Base-by-base conservation (phyloP, 768 basidiomycete genomes). In the Amanita fuliginea region DNA sequence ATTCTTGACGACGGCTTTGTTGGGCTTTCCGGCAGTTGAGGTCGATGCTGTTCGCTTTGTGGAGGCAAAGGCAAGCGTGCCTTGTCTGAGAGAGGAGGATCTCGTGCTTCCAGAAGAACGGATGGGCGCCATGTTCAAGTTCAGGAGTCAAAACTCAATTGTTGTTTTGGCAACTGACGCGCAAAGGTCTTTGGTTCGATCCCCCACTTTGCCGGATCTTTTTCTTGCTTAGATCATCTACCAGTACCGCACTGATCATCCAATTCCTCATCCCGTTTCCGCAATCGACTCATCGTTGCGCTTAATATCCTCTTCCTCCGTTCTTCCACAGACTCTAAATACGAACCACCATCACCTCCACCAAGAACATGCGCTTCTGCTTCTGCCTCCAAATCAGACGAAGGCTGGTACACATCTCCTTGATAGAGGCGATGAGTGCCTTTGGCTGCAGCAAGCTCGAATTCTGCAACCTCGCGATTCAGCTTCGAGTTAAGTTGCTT, bases 181-280 rank as follows among this genome's bases (percentile, higher is more conserved):
- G 75, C 78, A 76, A 80, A 82, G 78, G 80, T 80, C 80, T 77
- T 81, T 79, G 80, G 78, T 81, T 81, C 80, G n/a, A n/a, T n/a
- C n/a, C n/a, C 79, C 78, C 78, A 80, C 76, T 76, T 78, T 80
- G 79, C 80, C 80, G 4, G 10, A 11, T 13, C 4, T n/a, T 26
- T 26, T 13, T 22, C 0, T 36, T 22, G 35, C n/a, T 51, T 43
- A 49, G 46, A 21, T 53, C 21, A n/a, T 10, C 50, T 42, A 11
- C 58, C 62, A 37, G 83, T 86, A 21, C 84, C 86, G 62, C 86
- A 87, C 47, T 76, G 77, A 39, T 77, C 68, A 59, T 87, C 86
- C 14, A 86, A 60, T 53, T 86, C 80, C 56, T 86, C 26, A 3
- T 87, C 86, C 55, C 85, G 78, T 54, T 68, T 74, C 57, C 65